These are phyloP conservation scores for Hypholoma sublateritium DNA, from an alignment of 768 basidiomycete species.

Conservation along the genomic window DNA sequence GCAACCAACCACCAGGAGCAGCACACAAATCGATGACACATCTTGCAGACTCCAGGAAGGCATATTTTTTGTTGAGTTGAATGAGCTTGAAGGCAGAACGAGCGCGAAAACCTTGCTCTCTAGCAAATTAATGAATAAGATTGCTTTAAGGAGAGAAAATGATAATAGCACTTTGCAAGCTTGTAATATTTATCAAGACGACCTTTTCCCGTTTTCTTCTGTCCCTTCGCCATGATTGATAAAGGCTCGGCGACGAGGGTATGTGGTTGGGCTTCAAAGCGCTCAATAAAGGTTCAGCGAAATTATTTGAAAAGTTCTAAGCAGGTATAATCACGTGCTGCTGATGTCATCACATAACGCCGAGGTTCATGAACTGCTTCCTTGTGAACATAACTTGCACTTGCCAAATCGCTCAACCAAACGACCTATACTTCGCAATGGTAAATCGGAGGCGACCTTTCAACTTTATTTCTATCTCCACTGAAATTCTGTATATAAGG, in stretches of 20 bases:
- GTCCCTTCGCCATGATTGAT: slow-evolving; percentile 64
- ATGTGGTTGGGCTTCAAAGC: background rate
- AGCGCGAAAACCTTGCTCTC: slow-evolving; percentile 98
- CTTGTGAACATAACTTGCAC: too few relatives aligned
- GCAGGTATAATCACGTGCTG: slow-evolving; percentile 7
- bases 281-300: background rate
- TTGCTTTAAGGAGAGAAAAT: slow-evolving; percentile 5
- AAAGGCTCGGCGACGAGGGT: background rate
- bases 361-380: too few relatives aligned
- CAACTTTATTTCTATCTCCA: background rate
- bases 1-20: slow-evolving; percentile 98
- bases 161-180: slow-evolving; percentile 73
- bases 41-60: slow-evolving; percentile 83
- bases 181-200: slow-evolving; percentile 98
- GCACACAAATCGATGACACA: slow-evolving; percentile 98
- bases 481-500: slow-evolving; percentile 2
- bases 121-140: slow-evolving; percentile 31
- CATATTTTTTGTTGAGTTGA: slow-evolving; percentile 97
- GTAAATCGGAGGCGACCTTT: background rate
- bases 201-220: slow-evolving; percentile 96
- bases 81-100: slow-evolving; percentile 99
- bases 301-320: slow-evolving; percentile 11
- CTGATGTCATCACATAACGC: background rate
- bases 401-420: background rate
- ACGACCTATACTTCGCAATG: background rate